phyloP scores from a whole-genome alignment of 768 basidiomycete species.

The Auricularia cornea region DNA sequence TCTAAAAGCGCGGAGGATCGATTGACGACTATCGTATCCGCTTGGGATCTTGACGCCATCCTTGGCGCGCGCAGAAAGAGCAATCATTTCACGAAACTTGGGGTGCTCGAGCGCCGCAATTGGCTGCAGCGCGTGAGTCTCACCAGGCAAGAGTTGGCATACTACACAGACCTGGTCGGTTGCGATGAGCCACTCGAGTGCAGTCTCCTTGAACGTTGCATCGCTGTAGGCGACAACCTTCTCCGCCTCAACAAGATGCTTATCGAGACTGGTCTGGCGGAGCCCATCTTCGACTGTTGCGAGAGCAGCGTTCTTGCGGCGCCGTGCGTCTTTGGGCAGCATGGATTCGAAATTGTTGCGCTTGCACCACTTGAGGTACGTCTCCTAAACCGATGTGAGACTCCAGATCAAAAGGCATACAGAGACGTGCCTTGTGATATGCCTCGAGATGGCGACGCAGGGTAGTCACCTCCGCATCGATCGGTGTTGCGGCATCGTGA shows the following conservation, averaged over 20 bases:
- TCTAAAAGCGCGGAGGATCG: slow-evolving; percentile 24
- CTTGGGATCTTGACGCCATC: slow-evolving; percentile 30
- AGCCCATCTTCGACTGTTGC: neutral
- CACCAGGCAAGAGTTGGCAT: neutral
- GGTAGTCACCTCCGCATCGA: neutral
- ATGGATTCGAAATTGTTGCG: slow-evolving; percentile 22
- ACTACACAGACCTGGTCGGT: neutral
- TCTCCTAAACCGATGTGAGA: neutral
- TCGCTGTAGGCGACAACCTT: neutral
- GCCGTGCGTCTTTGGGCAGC: slow-evolving; percentile 17
- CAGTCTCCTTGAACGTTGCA: neutral
- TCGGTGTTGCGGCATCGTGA: neutral
- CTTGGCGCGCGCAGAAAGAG: slow-evolving; percentile 28
- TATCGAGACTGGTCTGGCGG: slow-evolving; percentile 17
- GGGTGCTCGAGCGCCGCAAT: slow-evolving; percentile 24
- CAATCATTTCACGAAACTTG: slow-evolving; percentile 27
- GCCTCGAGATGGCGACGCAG: neutral
- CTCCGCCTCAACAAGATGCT: slow-evolving; percentile 16
- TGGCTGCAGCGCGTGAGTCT: no score
- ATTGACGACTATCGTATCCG: slow-evolving; percentile 17
- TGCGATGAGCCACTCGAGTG: neutral
- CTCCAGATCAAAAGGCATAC: neutral
- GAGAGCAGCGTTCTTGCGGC: slow-evolving; percentile 11
- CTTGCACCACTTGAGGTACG: slow-evolving; percentile 23
- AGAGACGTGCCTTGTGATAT: neutral